Percentiles rank a stretch among this genome's conserved stretches.
Conservation (phyloP, 345 rosid genomes). For the Eucalyptus albens region DNA sequence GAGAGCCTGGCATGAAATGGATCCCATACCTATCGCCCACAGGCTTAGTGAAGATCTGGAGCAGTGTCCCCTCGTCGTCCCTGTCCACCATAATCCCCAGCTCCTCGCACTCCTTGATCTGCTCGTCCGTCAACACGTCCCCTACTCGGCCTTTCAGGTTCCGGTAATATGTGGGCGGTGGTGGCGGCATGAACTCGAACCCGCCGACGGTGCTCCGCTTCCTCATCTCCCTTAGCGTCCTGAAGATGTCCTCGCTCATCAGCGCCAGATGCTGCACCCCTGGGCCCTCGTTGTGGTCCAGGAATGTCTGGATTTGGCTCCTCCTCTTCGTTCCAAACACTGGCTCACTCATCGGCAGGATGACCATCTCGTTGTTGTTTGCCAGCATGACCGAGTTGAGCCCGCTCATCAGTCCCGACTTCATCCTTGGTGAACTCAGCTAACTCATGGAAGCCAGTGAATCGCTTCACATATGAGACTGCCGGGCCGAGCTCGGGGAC, state of each 20-base stretch:
- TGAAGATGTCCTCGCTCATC: slow-evolving; percentile 65
- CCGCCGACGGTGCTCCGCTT: slow-evolving; percentile 66
- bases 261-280: slow-evolving; percentile 83
- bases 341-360: slow-evolving; percentile 76
- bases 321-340: slow-evolving; percentile 84
- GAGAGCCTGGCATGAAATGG: not conserved
- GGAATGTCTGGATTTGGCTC: slow-evolving; percentile 84
- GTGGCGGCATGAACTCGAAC: slow-evolving; percentile 87
- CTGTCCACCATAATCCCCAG: slow-evolving; percentile 79
- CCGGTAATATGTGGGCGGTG: slow-evolving; percentile 70
- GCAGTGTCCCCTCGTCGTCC: slow-evolving; percentile 90
- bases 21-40: slow-evolving; percentile 63
- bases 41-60: slow-evolving; percentile 92
- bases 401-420: slow-evolving; percentile 79
- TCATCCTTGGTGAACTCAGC: slow-evolving; percentile 90
- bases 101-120: slow-evolving; percentile 79
- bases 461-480: slow-evolving; percentile 39
- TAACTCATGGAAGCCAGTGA: slow-evolving; percentile 87
- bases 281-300: slow-evolving; percentile 89
- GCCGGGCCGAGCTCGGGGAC: slow-evolving; percentile 61
- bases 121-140: slow-evolving; percentile 60
- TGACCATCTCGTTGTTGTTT: slow-evolving; percentile 63
- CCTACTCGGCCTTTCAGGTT: slow-evolving; percentile 63
- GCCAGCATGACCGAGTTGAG: slow-evolving; percentile 69
- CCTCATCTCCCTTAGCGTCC: slow-evolving; percentile 72